Percentiles rank a stretch among this genome's conserved stretches.
Conservation (phyloP, 176 grass and related monocot genomes). For the Canna indica region DNA sequence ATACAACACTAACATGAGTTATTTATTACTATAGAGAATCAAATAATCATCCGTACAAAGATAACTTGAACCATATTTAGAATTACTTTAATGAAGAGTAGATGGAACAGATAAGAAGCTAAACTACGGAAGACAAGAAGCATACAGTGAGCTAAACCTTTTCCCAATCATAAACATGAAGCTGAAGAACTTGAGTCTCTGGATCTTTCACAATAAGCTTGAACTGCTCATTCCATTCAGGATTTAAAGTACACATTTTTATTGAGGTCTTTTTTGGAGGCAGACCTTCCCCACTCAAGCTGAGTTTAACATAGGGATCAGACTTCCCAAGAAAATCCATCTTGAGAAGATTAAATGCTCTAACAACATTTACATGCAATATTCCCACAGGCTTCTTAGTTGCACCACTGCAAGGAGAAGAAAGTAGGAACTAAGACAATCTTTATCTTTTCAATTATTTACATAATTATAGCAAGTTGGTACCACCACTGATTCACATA, state of each 20-base stretch:
- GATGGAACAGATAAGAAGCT: neutral
- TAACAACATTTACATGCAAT: constrained; percentile 75
- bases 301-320: constrained; percentile 94
- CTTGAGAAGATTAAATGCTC: constrained; percentile 77
- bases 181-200: constrained; percentile 80
- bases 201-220: constrained; percentile 94
- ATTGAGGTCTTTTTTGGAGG: constrained; percentile 78
- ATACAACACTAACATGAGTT: constrained; percentile 3
- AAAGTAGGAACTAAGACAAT: neutral
- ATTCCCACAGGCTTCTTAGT: constrained; percentile 80
- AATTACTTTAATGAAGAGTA: neutral
- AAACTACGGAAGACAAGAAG: constrained; percentile 11
- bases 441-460: neutral
- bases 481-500: neutral
- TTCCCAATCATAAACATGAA: constrained; percentile 95
- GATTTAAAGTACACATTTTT: constrained; percentile 86
- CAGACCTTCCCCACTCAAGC: constrained; percentile 68
- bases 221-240: constrained; percentile 96
- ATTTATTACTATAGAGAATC: neutral
- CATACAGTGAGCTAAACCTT: constrained; percentile 46
- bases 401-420: constrained; percentile 49
- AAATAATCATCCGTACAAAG: neutral
- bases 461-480: neutral
- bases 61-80: neutral
- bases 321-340: constrained; percentile 98